Percentiles rank a stretch among this genome's conserved stretches.
Conservation (phyloP, 1,139 yeast species). For the Scheffersomyces illinoinensis region DNA sequence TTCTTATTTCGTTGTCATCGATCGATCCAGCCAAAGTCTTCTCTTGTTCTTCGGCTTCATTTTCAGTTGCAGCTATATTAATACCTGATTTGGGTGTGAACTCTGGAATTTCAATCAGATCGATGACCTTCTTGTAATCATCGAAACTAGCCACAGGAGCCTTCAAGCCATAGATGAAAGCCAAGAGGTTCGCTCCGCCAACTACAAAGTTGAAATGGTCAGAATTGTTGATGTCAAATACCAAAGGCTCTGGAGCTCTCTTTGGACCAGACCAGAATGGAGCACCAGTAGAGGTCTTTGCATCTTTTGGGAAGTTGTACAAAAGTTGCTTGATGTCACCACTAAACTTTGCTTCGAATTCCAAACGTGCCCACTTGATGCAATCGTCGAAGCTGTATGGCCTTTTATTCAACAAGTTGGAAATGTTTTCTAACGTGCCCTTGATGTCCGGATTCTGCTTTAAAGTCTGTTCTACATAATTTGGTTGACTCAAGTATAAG, state of each 20-base stretch:
- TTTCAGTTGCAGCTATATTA: constrained; percentile 84
- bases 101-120: constrained; percentile 37
- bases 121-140: constrained; percentile 52
- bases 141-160: constrained; percentile 45
- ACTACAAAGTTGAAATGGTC: constrained; percentile 82
- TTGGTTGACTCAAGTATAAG: constrained; percentile 85
- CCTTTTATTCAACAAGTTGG: constrained; percentile 70
- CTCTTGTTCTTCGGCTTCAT: constrained; percentile 81
- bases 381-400: constrained; percentile 94
- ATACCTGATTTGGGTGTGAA: constrained; percentile 77
- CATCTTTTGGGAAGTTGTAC: constrained; percentile 92
- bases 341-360: constrained; percentile 81
- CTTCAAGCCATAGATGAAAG: constrained; percentile 83
- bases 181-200: constrained; percentile 90
- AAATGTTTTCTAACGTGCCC: constrained; percentile 77
- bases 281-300: constrained; percentile 85
- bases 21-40: constrained; percentile 47
- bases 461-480: constrained; percentile 85
- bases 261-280: constrained; percentile 99
- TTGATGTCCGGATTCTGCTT: constrained; percentile 92
- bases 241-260: constrained; percentile 87
- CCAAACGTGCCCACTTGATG: constrained; percentile 89
- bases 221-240: constrained; percentile 70
- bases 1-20: constrained; percentile 57
- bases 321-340: constrained; percentile 87